phyloP scores from a whole-genome alignment of 139 green algal genomes.

The Raphidocelis subcapitata region DNA sequence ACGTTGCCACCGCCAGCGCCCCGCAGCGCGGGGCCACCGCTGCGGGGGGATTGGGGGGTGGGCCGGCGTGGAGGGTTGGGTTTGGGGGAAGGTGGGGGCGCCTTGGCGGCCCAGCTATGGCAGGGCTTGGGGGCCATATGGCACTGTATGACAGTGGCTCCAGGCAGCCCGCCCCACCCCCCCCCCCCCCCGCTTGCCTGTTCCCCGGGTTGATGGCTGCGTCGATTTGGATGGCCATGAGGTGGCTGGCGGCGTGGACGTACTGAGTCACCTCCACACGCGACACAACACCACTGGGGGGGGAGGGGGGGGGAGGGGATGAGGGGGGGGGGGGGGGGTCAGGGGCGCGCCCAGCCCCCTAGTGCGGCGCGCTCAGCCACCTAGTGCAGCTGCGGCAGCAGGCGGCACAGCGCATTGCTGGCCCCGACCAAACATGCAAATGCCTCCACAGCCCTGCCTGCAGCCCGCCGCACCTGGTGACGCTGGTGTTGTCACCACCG shows the following conservation, averaged over 20 bases:
- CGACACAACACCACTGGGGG: not conserved
- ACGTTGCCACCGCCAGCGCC: slow-evolving; percentile 21
- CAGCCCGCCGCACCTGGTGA: too few relatives aligned
- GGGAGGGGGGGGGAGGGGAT: too few relatives aligned
- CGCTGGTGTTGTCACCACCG: slow-evolving; percentile 60
- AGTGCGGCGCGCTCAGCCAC: too few relatives aligned
- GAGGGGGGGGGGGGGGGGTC: too few relatives aligned
- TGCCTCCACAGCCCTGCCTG: too few relatives aligned
- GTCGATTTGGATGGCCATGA: slow-evolving; percentile 74
- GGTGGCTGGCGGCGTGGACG: slow-evolving; percentile 53
- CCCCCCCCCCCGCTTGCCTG: slow-evolving; percentile 1
- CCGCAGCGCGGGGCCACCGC: slow-evolving; percentile 52
- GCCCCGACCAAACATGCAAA: too few relatives aligned
- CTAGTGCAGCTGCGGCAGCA: too few relatives aligned
- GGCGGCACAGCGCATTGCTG: too few relatives aligned
- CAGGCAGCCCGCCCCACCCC: not conserved
- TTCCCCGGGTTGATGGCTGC: slow-evolving; percentile 60
- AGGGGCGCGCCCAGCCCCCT: too few relatives aligned
- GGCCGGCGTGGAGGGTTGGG: not conserved
- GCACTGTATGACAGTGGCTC: not conserved
- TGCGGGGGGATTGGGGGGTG: not conserved
- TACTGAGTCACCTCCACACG: slow-evolving; percentile 48
- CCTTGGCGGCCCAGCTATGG: not conserved
- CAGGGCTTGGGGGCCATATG: not conserved
- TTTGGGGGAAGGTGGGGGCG: too few relatives aligned